These are phyloP conservation scores for Septoria linicola DNA, from an alignment of 2,329 filamentous ascomycete species.

Conservation along the genomic window DNA sequence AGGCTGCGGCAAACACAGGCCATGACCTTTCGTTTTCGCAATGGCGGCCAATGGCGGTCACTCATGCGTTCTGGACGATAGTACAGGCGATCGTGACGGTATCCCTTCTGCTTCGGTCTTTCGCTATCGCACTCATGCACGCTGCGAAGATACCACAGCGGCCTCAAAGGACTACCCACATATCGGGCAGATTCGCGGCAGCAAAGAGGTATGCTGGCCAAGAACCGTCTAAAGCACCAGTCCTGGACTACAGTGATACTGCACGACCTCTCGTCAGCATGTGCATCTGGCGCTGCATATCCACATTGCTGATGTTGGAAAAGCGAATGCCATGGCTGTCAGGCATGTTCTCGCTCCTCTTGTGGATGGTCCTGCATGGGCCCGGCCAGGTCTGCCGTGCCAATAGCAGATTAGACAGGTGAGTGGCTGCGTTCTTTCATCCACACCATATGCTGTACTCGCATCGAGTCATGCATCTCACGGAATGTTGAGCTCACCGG, in stretches of 20 bases:
- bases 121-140: conserved; percentile 63
- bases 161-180: conserved; percentile 28
- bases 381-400: conserved; percentile 72
- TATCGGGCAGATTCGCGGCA: conserved; percentile 4
- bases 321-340: conserved; percentile 87
- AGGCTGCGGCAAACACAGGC: conserved; percentile 29
- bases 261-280: conserved; percentile 68
- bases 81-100: conserved; percentile 23
- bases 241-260: conserved; percentile 5
- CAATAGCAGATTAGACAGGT: conserved; percentile 86
- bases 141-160: conserved; percentile 66
- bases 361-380: conserved; percentile 70
- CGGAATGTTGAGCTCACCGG: conserved; percentile 9
- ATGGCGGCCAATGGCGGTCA: conserved; percentile 24
- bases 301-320: conserved; percentile 70
- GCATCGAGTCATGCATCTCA: conserved; percentile 4
- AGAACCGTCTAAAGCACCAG: neutral
- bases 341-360: conserved; percentile 71
- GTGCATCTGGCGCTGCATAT: conserved; percentile 71
- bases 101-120: conserved; percentile 61
- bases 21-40: conserved; percentile 9
- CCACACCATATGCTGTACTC: conserved; percentile 27
- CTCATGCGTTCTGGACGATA: conserved; percentile 21
- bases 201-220: neutral
- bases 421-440: conserved; percentile 50